Base-by-base conservation (phyloP, 176 grass and related monocot genomes). In the Eleusine coracana region DNA sequence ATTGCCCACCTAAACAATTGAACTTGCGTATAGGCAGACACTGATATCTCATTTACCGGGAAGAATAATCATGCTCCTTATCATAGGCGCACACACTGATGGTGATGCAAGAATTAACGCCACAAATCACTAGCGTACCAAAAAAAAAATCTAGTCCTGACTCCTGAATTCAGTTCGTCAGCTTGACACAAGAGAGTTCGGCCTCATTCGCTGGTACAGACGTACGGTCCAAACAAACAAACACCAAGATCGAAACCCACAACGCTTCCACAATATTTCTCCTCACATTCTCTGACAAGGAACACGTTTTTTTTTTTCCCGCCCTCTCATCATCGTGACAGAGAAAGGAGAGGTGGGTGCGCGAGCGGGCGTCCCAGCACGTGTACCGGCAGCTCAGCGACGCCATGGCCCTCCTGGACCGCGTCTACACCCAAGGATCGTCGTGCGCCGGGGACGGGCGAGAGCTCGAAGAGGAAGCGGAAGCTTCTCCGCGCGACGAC, bases 301-400 rank as follows among this genome's bases (percentile, higher is more conserved):
- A 31, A 38, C 44, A 9, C 44, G 18, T 67, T 25, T 25, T 25
- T 15, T 25, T 34, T 4, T 20, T 7, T 40, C 2, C 11, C 18
- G n/a, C 20, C n/a, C 31, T 34, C 31, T 34, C 31, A 34, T 28
- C 3, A 39, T 4, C 23, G 11, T 51, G 44, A 72, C 90, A 96
- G 94, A 93, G 91, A 31, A 92, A 83, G 41, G 74, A 78, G 72
- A 83, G 80, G 67, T 97, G 94, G 91, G 78, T 51, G 25, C 74
- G 83, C 25, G 84, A 88, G 41, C 76, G 89, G 37, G 79, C 58
- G 5, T 81, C 79, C 2, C 89, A 90, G 82, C 77, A 82, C 52
- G 87, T 84, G 44, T 97, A 97, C 85, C 75, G 61, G 34, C 85
- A 90, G 79, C 75, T 97, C 66, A 88, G 79, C 45, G 89, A 91